phyloP scores from a whole-genome alignment of 2,329 filamentous ascomycete species.

The Botryotinia calthae region DNA sequence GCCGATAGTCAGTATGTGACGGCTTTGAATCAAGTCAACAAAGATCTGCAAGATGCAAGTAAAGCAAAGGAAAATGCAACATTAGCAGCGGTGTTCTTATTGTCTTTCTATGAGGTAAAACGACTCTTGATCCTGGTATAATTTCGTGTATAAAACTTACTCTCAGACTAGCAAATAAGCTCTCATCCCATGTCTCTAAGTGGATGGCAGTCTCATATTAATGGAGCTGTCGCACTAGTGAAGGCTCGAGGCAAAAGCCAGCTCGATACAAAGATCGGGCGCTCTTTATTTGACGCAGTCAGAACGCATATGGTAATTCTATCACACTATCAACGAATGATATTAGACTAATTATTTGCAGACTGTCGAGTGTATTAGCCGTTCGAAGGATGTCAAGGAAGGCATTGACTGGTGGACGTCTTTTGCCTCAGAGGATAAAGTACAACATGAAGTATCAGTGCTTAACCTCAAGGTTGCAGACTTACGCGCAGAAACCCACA shows the following conservation, averaged over 20 bases:
- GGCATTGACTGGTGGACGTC: constrained; percentile 57
- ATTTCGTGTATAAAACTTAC: background rate
- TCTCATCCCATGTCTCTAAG: constrained; percentile 52
- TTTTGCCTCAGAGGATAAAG: constrained; percentile 48
- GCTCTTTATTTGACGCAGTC: constrained; percentile 57
- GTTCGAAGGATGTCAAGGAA: constrained; percentile 50
- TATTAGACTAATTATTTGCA: constrained; percentile 48
- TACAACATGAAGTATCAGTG: constrained; percentile 44
- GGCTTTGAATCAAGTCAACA: constrained; percentile 51
- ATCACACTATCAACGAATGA: background rate
- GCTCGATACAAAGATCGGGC: constrained; percentile 49
- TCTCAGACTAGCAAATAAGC: constrained; percentile 43
- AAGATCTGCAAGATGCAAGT: constrained; percentile 50
- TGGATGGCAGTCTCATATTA: constrained; percentile 59
- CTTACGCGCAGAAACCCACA: constrained; percentile 51
- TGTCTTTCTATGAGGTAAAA: constrained; percentile 57
- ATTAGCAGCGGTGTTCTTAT: constrained; percentile 54
- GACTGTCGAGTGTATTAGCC: constrained; percentile 55
- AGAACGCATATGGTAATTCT: constrained; percentile 55
- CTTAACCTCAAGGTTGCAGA: constrained; percentile 53
- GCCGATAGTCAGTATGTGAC: constrained; percentile 53
- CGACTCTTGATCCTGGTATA: background rate
- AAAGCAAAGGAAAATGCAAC: constrained; percentile 51
- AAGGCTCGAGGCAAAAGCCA: constrained; percentile 53
- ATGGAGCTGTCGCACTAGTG: constrained; percentile 58